These are phyloP conservation scores for Paramecium caudatum DNA, from an alignment of 73 alveolate genomes.

Conservation along the genomic window DNA sequence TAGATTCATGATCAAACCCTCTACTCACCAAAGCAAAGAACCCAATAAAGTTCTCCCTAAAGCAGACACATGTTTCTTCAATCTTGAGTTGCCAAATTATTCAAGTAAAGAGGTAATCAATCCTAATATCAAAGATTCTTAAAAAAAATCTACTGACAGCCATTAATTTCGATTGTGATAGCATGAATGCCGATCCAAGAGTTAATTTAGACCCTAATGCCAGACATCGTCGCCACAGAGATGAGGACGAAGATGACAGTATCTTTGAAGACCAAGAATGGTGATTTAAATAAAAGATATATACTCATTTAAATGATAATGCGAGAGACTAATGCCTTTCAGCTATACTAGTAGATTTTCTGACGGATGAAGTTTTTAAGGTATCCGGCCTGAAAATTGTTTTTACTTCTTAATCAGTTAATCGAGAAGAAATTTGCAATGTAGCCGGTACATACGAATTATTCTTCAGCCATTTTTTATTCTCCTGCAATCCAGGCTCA, in stretches of 20 bases:
- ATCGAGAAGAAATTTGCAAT: too few species aligned
- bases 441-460: too few species aligned
- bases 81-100: slow-evolving; percentile 97
- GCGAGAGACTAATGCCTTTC: too few species aligned
- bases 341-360: background rate
- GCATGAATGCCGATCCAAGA: slow-evolving; percentile 95
- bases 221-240: slow-evolving; percentile 57
- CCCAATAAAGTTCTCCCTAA: slow-evolving; percentile 96
- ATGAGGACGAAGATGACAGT: slow-evolving; percentile 61
- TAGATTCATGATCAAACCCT: slow-evolving; percentile 95
- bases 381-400: too few species aligned
- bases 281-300: too few species aligned
- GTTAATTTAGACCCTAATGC: slow-evolving; percentile 73
- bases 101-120: slow-evolving; percentile 80
- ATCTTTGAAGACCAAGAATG: slow-evolving; percentile 6
- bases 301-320: background rate
- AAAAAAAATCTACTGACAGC: slow-evolving; percentile 91
- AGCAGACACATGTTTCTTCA: slow-evolving; percentile 99
- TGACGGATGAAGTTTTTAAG: too few species aligned
- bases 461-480: slow-evolving; percentile 49
- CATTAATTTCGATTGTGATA: slow-evolving; percentile 91
- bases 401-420: too few species aligned
- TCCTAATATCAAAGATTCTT: slow-evolving; percentile 69
- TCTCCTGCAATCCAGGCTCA: background rate
- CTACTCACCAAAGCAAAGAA: slow-evolving; percentile 82